Base-by-base conservation (phyloP, 768 basidiomycete species). In the Suillus discolor region DNA sequence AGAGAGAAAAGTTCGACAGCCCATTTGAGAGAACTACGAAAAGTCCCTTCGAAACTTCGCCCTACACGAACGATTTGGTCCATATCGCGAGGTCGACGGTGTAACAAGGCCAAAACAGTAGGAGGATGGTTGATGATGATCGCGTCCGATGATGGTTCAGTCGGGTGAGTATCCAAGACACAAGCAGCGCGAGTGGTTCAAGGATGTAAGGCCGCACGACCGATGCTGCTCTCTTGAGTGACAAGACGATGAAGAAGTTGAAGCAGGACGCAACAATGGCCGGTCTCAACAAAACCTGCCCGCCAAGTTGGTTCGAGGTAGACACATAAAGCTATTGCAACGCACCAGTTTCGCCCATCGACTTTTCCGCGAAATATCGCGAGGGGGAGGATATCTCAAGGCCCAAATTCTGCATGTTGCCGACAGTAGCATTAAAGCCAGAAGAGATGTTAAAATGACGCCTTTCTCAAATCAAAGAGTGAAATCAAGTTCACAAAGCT, bases 391-490 rank as follows among this genome's bases (percentile, higher is more conserved):
- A 61, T 44, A 72, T 51, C 57, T 65, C 72, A 71, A 25, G 82
- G 70, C 13, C 38, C 76, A 74, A 25, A 82, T 77, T 38, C 79
- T 80, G 49, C 79, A 61, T n/a, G 84, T 71, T 6, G 81, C 77
- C 8, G 80, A 66, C 62, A 87, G 38, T 38, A 87, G 62, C 61
- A 89, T 72, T 9, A 81, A 44, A 2, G 79, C 79, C 61, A 90
- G 79, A 0, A 90, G 71, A 5, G 79, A 66, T 0, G 91, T 82
- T 1, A 94, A 75, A 0, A 96, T 39, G 51, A 89, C 72, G 16
- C 87, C 90, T 68, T 94, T 89, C 70, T 96, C 90, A 68, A 90
- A 92, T 73, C 95, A 97, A 16, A 87, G 84, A 1, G 94, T 92
- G 11, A 89, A 68, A 74, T 96, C 95, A 73, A 94, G 93, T 16